Evolutionary conservation across 345 rosid species (phyloP), one percentile per base, ranked within the genome.

Genomic region (Cardamine resedifolia): DNA sequence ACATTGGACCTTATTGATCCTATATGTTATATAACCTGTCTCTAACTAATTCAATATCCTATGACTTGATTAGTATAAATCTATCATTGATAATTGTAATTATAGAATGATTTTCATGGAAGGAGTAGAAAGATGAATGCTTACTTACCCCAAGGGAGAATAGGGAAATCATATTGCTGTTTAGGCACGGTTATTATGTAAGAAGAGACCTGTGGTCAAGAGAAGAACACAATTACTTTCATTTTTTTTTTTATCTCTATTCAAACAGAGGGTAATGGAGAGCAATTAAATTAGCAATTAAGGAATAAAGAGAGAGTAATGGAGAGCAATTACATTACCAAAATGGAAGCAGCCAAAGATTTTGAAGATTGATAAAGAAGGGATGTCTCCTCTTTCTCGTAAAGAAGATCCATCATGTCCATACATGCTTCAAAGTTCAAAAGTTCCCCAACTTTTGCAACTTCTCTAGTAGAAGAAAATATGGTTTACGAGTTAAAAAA

Each of bases 391-490:
- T 90, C 86, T 76, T 77, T 87, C 70, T 88, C 96, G 51, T 87
- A 90, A 43, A 90, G 90, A 81, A 92, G 93, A 84, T 92, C 98
- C 90, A 90, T 87, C 77, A 90, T 56, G 70, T 90, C 93, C 90
- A 86, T 84, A 78, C 93, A 90, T 51, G 86, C 90, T 66, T 88
- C 90, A 59, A 85, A 83, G 71, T 82, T 78, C 76, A 90, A 71
- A 38, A 83, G 75, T 68, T 87, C 88, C 48, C 93, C 96, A 77
- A 81, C 85, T 70, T 76, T 86, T 34, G 96, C 88, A 55, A 87
- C 89, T 81, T 56, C 88, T 78, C 98, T 92, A 50, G 20, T 70
- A 5, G 6, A 24, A 65, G 8, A 57, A 12, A 7, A 6, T 19
- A 48, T 36, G 47, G 51, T 31, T 64, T 10, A 34, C 9, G 12